Evolutionary conservation across 2,329 filamentous ascomycete genomes (phyloP).

Genomic region (Penicillium freii): DNA sequence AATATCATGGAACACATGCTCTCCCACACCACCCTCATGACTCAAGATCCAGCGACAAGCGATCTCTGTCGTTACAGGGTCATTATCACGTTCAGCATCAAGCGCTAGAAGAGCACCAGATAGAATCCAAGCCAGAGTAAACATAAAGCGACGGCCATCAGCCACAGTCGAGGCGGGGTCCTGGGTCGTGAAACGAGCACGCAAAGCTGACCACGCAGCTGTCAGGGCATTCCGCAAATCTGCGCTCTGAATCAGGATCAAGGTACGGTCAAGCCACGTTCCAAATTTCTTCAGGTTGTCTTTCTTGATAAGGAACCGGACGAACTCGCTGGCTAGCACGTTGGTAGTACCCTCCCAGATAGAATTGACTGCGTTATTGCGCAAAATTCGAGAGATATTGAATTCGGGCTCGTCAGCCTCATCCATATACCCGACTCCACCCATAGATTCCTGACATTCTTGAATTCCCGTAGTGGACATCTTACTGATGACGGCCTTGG

Average conservation of each 20-base stretch:
- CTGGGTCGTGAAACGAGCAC: conserved; percentile 15
- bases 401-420: conserved; percentile 55
- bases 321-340: conserved; percentile 59
- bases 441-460: conserved; percentile 41
- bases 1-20: conserved; percentile 28
- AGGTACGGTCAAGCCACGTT: conserved; percentile 45
- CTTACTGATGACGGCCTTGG: conserved; percentile 39
- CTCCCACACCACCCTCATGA: conserved; percentile 33
- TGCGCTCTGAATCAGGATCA: conserved; percentile 14
- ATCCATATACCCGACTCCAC: conserved; percentile 42
- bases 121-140: conserved; percentile 39
- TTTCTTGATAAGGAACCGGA: conserved; percentile 34
- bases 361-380: conserved; percentile 56
- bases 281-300: conserved; percentile 32
- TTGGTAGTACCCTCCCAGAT: conserved; percentile 75
- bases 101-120: conserved; percentile 36
- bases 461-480: conserved; percentile 32
- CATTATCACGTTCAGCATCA: conserved; percentile 39
- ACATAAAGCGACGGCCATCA: conserved; percentile 36
- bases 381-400: conserved; percentile 65
- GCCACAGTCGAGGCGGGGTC: conserved; percentile 24
- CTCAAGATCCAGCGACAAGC: conserved; percentile 39
- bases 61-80: conserved; percentile 35
- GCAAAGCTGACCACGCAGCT: conserved; percentile 20
- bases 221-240: conserved; percentile 10